Base-by-base conservation (phyloP, 805 yeast genomes). In the Candida ulmi region DNA sequence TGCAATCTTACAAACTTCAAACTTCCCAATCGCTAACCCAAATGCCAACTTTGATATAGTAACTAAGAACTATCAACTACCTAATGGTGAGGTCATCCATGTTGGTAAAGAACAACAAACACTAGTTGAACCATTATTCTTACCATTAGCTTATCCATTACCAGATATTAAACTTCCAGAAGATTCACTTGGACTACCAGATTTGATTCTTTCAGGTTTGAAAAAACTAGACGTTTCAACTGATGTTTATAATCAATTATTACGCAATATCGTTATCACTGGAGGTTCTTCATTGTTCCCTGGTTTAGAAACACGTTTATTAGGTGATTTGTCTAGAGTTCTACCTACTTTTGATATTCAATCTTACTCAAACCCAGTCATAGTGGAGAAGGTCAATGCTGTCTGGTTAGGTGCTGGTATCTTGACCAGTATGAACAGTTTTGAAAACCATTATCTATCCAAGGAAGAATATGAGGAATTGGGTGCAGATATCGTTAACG, bases 401-500 rank as follows among this genome's bases (percentile, higher is more conserved):
- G 71, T 83, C 4, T 85, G 93, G 91, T 72, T 84, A 33, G 95
- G 95, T 15, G 91, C 91, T 4, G 74, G 84, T 45, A 83, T 86
- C 24, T 66, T 85, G 39, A 78, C 88, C 8, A 76, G 84, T 19
- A 69, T 85, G 60, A 91, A 90, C 38, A 80, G 88, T 4, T 85
- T 85, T 67, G 95, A 86, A 52, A 88, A 80, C 55, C 69, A 77
- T 62, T 84, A 88, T 84, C 82, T 85, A 6, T 72, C 80, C 16
- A 75, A 72, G 47, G 73, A 70, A 36, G 95, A 85, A 53, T 85
- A 76, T 55, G 77, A 79, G 38, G 93, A 84, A 57, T 78, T 72
- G 12, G 95, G 95, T 9, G 67, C 61, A 45, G 74, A 70, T 24
- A 54, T 54, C 33, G 59, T 71, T n/a, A 40, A 58, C 15, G 76